Evolutionary conservation across 129 eudicot genomes (phyloP).

Genomic region (Pittosporum tobira): DNA sequence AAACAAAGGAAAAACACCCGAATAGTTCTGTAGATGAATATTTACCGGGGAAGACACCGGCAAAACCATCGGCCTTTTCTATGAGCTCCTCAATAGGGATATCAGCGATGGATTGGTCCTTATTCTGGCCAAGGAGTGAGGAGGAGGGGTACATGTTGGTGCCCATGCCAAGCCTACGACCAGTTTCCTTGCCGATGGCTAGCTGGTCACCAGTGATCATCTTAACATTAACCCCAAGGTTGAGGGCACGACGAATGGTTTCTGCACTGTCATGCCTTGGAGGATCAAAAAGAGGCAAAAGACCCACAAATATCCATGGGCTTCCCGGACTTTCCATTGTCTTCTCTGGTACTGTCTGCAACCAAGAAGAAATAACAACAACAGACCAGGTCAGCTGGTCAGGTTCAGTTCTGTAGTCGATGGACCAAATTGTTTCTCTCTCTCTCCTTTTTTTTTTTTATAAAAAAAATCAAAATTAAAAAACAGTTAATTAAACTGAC

Average conservation of each 20-base stretch:
- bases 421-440: too few species aligned
- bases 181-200: constrained; percentile 86
- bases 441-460: too few species aligned
- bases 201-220: constrained; percentile 91
- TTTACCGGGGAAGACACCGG: constrained; percentile 69
- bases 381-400: too few species aligned
- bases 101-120: constrained; percentile 46
- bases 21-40: too few species aligned
- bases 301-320: constrained; percentile 68
- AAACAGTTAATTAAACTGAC: too few species aligned
- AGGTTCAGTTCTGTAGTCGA: constrained; percentile 5
- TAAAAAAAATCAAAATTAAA: too few species aligned
- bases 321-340: constrained; percentile 60
- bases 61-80: too few species aligned
- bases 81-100: too few species aligned
- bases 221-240: constrained; percentile 86
- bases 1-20: too few species aligned
- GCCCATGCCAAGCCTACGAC: too few species aligned
- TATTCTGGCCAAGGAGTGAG: constrained; percentile 80
- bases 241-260: constrained; percentile 67
- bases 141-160: too few species aligned
- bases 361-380: constrained; percentile 8
- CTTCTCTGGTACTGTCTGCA: constrained; percentile 69
- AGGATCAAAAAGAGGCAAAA: constrained; percentile 76
- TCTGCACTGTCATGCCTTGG: constrained; percentile 96